Evolutionary conservation across 192 early-diverging fungal genomes (phyloP).

Genomic region (Backusella westeae): DNA sequence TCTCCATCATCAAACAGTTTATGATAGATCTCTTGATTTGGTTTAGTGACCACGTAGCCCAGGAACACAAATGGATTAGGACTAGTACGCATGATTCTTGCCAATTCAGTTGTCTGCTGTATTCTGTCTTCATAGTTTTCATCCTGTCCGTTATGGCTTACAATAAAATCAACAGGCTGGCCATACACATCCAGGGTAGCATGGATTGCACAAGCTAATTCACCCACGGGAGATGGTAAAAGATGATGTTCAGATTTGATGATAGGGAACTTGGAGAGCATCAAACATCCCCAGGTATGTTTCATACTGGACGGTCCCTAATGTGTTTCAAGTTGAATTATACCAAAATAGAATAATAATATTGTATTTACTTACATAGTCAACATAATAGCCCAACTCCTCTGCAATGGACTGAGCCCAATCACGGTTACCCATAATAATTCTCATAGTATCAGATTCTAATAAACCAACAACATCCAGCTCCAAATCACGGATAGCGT

Average conservation of each 20-base stretch:
- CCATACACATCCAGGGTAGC: slow-evolving; percentile 84
- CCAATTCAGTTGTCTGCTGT: slow-evolving; percentile 76
- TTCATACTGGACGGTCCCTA: slow-evolving; percentile 77
- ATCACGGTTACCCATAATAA: slow-evolving; percentile 86
- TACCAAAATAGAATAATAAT: neutral
- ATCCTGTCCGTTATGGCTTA: slow-evolving; percentile 83
- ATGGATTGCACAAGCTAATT: slow-evolving; percentile 83
- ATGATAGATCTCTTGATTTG: slow-evolving; percentile 60
- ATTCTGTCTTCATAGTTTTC: slow-evolving; percentile 72
- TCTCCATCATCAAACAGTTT: slow-evolving; percentile 62
- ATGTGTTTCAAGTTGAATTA: slow-evolving; percentile 5
- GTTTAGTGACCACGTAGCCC: slow-evolving; percentile 79
- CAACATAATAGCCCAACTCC: slow-evolving; percentile 72
- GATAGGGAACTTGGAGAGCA: slow-evolving; percentile 88
- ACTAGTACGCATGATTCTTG: slow-evolving; percentile 73
- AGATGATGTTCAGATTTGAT: slow-evolving; percentile 68
- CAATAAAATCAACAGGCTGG: slow-evolving; percentile 74
- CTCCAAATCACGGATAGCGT: slow-evolving; percentile 72
- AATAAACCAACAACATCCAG: slow-evolving; percentile 78
- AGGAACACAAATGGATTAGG: slow-evolving; percentile 75
- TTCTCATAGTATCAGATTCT: slow-evolving; percentile 75
- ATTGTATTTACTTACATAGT: slow-evolving; percentile 49
- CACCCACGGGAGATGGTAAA: slow-evolving; percentile 77
- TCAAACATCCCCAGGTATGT: slow-evolving; percentile 84
- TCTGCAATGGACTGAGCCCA: slow-evolving; percentile 76